Evolutionary conservation across 1,284 basidiomycete genomes (phyloP).

Genomic region (Anthracocystis walkeri): DNA sequence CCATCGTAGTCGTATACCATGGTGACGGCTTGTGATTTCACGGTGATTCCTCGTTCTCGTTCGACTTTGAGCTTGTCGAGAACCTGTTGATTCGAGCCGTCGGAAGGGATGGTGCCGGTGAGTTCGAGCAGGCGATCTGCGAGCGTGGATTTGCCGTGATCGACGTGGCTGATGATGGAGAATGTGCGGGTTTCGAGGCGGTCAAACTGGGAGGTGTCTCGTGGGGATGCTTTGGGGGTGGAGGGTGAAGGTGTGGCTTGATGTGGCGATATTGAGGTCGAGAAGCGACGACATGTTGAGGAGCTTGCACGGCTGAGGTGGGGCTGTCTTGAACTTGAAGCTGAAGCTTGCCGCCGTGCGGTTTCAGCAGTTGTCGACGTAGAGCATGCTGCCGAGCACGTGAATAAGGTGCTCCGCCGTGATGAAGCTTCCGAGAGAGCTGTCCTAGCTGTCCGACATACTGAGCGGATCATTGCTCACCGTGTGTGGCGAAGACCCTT

Average conservation of each 20-base stretch:
- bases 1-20: conserved; percentile 64
- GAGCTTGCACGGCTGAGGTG: background rate
- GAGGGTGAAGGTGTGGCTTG: background rate
- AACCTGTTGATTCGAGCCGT: conserved; percentile 64
- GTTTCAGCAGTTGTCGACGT: background rate
- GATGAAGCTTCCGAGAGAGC: background rate
- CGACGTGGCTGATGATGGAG: conserved; percentile 69
- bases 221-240: conserved; percentile 1
- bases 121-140: conserved; percentile 68
- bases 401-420: background rate
- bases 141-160: conserved; percentile 69
- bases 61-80: conserved; percentile 83
- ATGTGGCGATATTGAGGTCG: background rate
- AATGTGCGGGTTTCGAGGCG: conserved; percentile 60
- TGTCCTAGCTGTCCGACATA: conserved; percentile 19
- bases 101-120: conserved; percentile 65
- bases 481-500: background rate
- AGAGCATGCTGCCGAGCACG: background rate
- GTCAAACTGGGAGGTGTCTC: conserved; percentile 45
- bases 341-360: background rate
- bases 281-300: conserved; percentile 2
- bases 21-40: conserved; percentile 72
- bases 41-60: conserved; percentile 91
- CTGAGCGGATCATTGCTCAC: conserved; percentile 36
- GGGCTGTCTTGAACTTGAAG: background rate